A percentile compares a stretch with the other conserved stretches of the same genome.
These are phyloP conservation scores for Bathelium albidoporum DNA, from an alignment of 495 filamentous ascomycete species.

Conservation along the genomic window DNA sequence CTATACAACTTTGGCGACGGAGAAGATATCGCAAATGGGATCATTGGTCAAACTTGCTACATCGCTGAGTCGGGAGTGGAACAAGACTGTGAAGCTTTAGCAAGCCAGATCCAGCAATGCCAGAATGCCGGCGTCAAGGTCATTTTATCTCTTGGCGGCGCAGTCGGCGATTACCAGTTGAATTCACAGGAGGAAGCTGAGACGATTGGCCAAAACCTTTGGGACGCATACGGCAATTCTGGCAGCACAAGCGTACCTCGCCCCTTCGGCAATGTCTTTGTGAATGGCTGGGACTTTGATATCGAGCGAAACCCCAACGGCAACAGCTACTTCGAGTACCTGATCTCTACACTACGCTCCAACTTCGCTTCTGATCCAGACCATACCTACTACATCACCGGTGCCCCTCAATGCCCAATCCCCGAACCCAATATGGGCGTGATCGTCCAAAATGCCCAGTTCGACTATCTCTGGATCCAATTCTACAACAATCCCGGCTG, in stretches of 20 bases:
- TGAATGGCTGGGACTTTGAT: constrained; percentile 36
- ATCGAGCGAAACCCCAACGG: constrained; percentile 23
- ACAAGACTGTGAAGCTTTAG: not conserved
- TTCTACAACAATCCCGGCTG: constrained; percentile 40
- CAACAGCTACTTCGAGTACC: constrained; percentile 24
- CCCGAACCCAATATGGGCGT: constrained; percentile 27
- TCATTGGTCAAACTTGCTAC: constrained; percentile 26
- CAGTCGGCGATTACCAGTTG: constrained; percentile 27
- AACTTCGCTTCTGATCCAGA: constrained; percentile 16
- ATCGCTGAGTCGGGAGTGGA: constrained; percentile 18
- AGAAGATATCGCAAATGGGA: constrained; percentile 22
- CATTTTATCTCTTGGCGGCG: constrained; percentile 31
- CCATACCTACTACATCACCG: constrained; percentile 32
- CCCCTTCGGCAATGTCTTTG: constrained; percentile 28
- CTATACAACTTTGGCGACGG: constrained; percentile 60
- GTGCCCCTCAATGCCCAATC: constrained; percentile 32
- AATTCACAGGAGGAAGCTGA: constrained; percentile 26
- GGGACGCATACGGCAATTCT: constrained; percentile 48
- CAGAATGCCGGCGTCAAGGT: constrained; percentile 33
- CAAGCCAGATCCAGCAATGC: constrained; percentile 24
- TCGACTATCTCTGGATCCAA: constrained; percentile 33
- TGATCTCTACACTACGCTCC: constrained; percentile 25
- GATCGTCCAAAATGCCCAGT: constrained; percentile 23
- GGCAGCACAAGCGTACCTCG: constrained; percentile 32
- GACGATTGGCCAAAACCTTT: constrained; percentile 51